Base-by-base conservation (phyloP, 257 asterid genomes). In the Plectranthus barbatus region DNA sequence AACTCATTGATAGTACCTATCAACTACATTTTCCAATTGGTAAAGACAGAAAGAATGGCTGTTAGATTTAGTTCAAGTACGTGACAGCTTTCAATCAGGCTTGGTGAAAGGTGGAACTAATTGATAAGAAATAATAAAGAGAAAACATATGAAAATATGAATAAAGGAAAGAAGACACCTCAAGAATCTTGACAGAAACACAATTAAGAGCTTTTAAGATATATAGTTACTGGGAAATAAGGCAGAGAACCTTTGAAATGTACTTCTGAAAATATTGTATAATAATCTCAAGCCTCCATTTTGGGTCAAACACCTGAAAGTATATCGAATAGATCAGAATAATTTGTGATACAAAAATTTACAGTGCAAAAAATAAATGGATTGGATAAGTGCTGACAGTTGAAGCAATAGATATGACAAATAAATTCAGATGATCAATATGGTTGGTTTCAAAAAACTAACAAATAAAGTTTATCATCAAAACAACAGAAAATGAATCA, bases 251-350 rank as follows among this genome's bases (percentile, higher is more conserved):
- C 91, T 82, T 83, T 1, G 90, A 78, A 18, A 82, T 83, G 74
- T 86, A 92, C 84, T 89, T 92, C 71, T 70, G 94, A 77, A 92
- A 84, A 79, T 83, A 87, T 65, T 82, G 86, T 60, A 83, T 74
- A 57, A 85, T 72, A 44, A 87, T 73, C 60, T 83, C 76, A 56
- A 89, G 93, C 79, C 80, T 89, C 86, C 76, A 69, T 51, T 74
- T 77, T 9, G 86, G 89, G 78, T 89, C 96, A 73, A 92, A 78
- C 65, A 70, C 79, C 99, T 89, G 79, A 42, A 68, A 68, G 50
- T 41, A n/a, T 44, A 17, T 24, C 54, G 54, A 54, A 48, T 24
- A 61, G 31, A 56, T 60, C 20, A 24, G 15, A 70, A 52, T 39
- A 60, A 47, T 10, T 59, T 26, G 39, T 29, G 50, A 39, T 9